A percentile compares a stretch with the other conserved stretches of the same genome.
These are phyloP conservation scores for Cryptosporidium muris DNA, from an alignment of 169 alveolate genomes.

Conservation along the genomic window DNA sequence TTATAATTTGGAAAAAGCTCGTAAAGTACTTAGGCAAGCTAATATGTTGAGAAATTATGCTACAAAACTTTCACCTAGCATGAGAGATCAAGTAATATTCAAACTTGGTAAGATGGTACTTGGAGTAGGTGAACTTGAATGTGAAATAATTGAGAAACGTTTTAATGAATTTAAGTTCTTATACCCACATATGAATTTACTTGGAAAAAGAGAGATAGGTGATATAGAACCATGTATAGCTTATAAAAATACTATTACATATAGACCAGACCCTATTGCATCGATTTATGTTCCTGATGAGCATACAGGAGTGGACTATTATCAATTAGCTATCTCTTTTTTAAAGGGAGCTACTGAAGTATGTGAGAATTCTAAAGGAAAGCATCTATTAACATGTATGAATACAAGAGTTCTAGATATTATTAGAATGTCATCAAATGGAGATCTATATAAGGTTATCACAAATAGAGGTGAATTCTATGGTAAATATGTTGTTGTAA, in stretches of 20 bases:
- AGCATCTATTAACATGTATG: not conserved
- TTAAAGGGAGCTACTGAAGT: not conserved
- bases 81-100: not conserved
- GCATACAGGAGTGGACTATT: constrained; percentile 9
- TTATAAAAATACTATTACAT: not conserved
- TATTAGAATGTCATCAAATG: constrained; percentile 23
- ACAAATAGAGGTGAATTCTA: not conserved
- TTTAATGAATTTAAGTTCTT: constrained; percentile 21
- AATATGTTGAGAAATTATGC: constrained; percentile 3
- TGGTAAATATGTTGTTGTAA: constrained; percentile 18
- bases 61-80: not conserved
- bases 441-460: constrained; percentile 13
- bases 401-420: not conserved
- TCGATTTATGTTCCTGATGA: constrained; percentile 9
- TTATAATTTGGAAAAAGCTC: constrained; percentile 1
- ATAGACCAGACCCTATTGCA: constrained; percentile 7
- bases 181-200: constrained; percentile 11
- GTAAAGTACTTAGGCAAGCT: not conserved
- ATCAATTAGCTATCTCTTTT: constrained; percentile 1
- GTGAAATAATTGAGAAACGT: constrained; percentile 3
- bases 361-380: not conserved
- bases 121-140: constrained; percentile 39
- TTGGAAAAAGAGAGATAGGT: constrained; percentile 4
- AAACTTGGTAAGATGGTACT: constrained; percentile 8
- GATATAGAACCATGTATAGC: constrained; percentile 21